Base-by-base conservation (phyloP, 2,329 filamentous ascomycete genomes). In the Aspergillus ustus region DNA sequence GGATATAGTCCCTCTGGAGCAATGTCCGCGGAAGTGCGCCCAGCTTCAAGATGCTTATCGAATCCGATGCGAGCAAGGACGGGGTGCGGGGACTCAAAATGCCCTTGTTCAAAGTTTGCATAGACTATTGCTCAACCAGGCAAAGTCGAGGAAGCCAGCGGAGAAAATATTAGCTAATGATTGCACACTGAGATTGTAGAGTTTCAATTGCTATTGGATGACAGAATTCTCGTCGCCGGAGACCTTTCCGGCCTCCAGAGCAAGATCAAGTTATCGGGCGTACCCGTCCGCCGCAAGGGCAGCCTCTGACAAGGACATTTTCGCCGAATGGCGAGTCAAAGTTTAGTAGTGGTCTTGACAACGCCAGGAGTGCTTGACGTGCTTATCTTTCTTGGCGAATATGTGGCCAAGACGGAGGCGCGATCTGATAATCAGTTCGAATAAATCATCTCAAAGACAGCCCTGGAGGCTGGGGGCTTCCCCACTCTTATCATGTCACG, bases 161-260 rank as follows among this genome's bases (percentile, higher is more conserved):
- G 40, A 34, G 43, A 46, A 58, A 52, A 31, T 13, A 34, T 58
- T 60, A 54, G 43, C 49, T 60, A 54, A 60, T 60, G 20, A 22
- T 20, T 54, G 50, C 43, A 43, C 19, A 22, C 28, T 31, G 44
- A 53, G 52, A 60, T 50, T 44, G 19, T n/a, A 43, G 13, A 13
- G 13, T n/a, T 11, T 31, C 19, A 11, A 19, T 5, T 50, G 31
- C n/a, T 44, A 60, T 55, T 60, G 57, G 57, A 60, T 25, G 11
- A 25, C 20, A 37, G 34, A 22, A 15, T 28, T 51, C 28, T n/a
- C 48, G 17, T 31, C 8, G 11, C 11, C 34, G 25, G 48, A 20
- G 31, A 29, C 48, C 48, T 17, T 51, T 51, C 46, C 17, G 7
- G 19, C 46, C 48, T 31, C 29, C 15, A 50, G 48, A 50, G n/a